These are phyloP conservation scores for Penicillium sp. DNA, from an alignment of 2,329 filamentous ascomycete species.

Conservation along the genomic window DNA sequence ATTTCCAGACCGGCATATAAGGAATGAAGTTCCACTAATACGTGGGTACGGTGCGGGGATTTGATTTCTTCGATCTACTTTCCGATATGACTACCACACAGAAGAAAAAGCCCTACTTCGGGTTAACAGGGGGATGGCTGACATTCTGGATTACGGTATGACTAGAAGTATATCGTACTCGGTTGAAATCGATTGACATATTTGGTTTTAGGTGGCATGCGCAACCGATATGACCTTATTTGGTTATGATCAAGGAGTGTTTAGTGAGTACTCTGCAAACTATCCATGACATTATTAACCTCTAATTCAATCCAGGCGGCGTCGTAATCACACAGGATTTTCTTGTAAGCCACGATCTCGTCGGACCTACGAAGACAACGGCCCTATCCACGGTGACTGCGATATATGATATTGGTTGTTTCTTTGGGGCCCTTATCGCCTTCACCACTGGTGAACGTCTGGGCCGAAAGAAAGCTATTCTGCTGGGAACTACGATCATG, in stretches of 20 bases:
- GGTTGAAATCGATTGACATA: neutral
- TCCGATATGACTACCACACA: neutral
- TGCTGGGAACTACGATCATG: constrained; percentile 46
- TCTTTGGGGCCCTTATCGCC: constrained; percentile 53
- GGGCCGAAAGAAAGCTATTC: constrained; percentile 49
- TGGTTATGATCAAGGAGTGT: constrained; percentile 53
- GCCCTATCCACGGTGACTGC: constrained; percentile 52
- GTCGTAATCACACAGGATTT: constrained; percentile 56
- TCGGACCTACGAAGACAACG: constrained; percentile 33
- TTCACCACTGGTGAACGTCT: constrained; percentile 49
- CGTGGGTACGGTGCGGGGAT: neutral
- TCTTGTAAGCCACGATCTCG: constrained; percentile 48
- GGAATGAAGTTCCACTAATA: neutral
- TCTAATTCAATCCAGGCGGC: constrained; percentile 37
- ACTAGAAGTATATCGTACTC: neutral
- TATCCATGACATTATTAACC: neutral
- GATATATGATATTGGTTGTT: constrained; percentile 60
- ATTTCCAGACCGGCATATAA: neutral
- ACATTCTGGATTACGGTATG: constrained; percentile 8
- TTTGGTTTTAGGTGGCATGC: constrained; percentile 5
- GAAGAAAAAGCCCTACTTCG: constrained; percentile 1
- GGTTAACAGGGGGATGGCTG: constrained; percentile 3
- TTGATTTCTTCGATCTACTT: neutral
- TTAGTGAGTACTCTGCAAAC: constrained; percentile 38
- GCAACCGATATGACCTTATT: constrained; percentile 47